Evolutionary conservation across 345 rosid genomes (phyloP), one percentile per base, ranked within the genome.

Genomic region (Citrus medica): DNA sequence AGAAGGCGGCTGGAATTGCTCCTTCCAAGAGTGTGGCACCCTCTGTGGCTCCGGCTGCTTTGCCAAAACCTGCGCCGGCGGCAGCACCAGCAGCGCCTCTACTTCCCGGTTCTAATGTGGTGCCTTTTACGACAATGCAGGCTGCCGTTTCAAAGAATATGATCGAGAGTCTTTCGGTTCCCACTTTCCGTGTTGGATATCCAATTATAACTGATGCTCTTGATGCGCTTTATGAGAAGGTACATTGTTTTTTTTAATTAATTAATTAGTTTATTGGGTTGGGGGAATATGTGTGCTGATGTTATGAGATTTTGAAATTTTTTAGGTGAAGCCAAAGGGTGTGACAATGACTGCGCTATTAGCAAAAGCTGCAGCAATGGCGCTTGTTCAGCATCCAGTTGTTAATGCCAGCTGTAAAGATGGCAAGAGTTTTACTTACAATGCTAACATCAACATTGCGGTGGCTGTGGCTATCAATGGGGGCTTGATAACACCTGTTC

Each of bases 321-420:
- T 74, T 74, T 84, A 92, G 98, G 95, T 95, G 86, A 93, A 95
- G 83, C 94, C 93, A 30, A 93, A 93, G 87, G 98, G 98, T 71
- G 99, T 93, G 42, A 92, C 99, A 33, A 93, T 95, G 99, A 96
- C 97, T 28, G 97, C 95, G 7, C 79, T 96, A 73, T 82, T 96
- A 79, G 97, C 99, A 10, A 96, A 96, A 83, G 99, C 98, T 71
- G 91, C 92, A 10, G 99, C 98, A 71, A 90, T 96, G 97, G 94
- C 98, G 46, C 90, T 96, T 67, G 97, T 78, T 71, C 95, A 92
- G 85, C 97, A 93, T 77, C 97, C 98, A 35, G 97, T 95, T 78
- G 97, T 95, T 79, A 93, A 93, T 25, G 88, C 99, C 21, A 89
- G 84, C 84, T 96, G 97, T 72, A 96, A 88, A 87, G 95, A 93